Evolutionary conservation across 805 yeast genomes (phyloP), one percentile per base, ranked within the genome.

Genomic region (Candida lessepsii): DNA sequence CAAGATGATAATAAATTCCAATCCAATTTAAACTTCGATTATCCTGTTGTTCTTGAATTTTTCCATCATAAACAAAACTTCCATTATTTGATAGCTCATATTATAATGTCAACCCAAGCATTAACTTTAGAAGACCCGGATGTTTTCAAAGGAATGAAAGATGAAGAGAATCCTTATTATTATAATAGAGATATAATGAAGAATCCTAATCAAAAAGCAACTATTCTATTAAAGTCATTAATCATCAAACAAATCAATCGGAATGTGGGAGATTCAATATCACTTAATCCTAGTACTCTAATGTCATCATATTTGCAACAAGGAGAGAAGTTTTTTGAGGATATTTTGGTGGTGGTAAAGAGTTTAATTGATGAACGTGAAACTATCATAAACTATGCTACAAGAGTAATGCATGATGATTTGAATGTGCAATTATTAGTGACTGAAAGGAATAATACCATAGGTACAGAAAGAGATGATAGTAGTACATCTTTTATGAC

Each of bases 331-430:
- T 57, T 63, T 15, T 56, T 70, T 21, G 64, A 60, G 8, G 38
- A 62, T n/a, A 50, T 74, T 5, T 49, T 67, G 37, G 42, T 51
- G 0, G 52, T 79, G 10, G 75, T 81, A 6, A 71, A 73, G 30
- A 84, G 77, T 47, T 65, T 86, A 49, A 75, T 81, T 26, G 85
- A 81, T 29, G 89, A 84, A 53, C 70, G 88, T 41, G 88, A 83
- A 42, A 75, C 80, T 3, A 72, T 85, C 18, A 57, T 83, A 35
- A 85, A 81, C 50, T 83, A 83, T 53, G 83, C 87, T 11, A 81
- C 91, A 0, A 70, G 93, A 51, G 80, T 83, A 41, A 81, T 86
- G 88, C 83, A 83, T 49, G 80, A 81, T 45, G 85, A 82, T 52
- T 75, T 83, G 50, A 77, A 81, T 43, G 73, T 78, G 25, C 81